Evolutionary conservation across 2,329 filamentous ascomycete species (phyloP).

Genomic region (Colletotrichum noveboracense): DNA sequence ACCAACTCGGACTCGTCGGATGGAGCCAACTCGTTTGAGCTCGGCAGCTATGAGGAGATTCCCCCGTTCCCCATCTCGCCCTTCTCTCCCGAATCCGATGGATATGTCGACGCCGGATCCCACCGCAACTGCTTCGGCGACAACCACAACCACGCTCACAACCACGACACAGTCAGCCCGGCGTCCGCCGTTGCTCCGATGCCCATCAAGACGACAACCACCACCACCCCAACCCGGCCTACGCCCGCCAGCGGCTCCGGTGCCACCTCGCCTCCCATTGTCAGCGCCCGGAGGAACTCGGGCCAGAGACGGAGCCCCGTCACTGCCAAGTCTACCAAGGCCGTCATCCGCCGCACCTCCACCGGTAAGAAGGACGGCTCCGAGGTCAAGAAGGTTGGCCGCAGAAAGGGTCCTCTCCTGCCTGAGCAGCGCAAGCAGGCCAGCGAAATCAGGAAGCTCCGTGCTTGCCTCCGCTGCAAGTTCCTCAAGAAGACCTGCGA

Average conservation of each 20-base stretch:
- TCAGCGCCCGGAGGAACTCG: slow-evolving; percentile 69
- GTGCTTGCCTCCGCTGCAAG: slow-evolving; percentile 94
- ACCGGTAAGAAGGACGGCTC: slow-evolving; percentile 80
- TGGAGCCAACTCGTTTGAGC: slow-evolving; percentile 66
- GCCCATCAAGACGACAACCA: slow-evolving; percentile 68
- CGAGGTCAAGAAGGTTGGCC: slow-evolving; percentile 89
- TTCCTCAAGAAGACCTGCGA: slow-evolving; percentile 99
- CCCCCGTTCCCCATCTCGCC: slow-evolving; percentile 74
- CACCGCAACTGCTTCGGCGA: slow-evolving; percentile 70
- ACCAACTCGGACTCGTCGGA: slow-evolving; percentile 88
- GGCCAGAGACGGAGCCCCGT: slow-evolving; percentile 78
- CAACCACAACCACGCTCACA: slow-evolving; percentile 47
- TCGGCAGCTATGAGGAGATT: slow-evolving; percentile 85
- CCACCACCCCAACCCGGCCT: slow-evolving; percentile 62
- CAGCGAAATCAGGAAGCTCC: slow-evolving; percentile 93
- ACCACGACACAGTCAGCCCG: slow-evolving; percentile 64
- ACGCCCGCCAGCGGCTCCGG: slow-evolving; percentile 66
- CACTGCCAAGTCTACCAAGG: slow-evolving; percentile 77
- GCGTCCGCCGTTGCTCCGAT: slow-evolving; percentile 72
- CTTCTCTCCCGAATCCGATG: slow-evolving; percentile 83
- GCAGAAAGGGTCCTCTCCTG: slow-evolving; percentile 85
- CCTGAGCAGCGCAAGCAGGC: slow-evolving; percentile 96
- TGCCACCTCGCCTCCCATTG: slow-evolving; percentile 66
- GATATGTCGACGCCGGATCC: slow-evolving; percentile 65
- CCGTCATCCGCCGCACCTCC: slow-evolving; percentile 80